These are phyloP conservation scores for Oenanthe javanica DNA, from an alignment of 140 eudicot species.

Conservation along the genomic window DNA sequence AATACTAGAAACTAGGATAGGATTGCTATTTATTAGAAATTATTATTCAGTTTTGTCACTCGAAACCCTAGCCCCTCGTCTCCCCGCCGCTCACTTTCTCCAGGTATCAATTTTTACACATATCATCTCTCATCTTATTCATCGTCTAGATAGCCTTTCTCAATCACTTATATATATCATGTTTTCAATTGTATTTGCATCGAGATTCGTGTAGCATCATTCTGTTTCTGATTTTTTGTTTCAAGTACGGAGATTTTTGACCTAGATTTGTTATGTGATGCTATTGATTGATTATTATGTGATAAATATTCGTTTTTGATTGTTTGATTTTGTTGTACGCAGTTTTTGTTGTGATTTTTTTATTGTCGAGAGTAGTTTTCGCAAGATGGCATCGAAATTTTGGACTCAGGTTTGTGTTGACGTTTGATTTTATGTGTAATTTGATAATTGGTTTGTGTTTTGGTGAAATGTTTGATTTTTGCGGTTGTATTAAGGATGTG, in stretches of 20 bases:
- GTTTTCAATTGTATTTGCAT: too few relatives aligned
- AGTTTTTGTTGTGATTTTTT: constrained; percentile 1
- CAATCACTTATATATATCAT: too few relatives aligned
- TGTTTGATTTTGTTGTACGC: background rate
- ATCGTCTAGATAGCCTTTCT: too few relatives aligned
- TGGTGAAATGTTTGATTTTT: background rate
- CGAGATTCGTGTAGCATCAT: too few relatives aligned
- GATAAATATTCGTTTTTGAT: background rate
- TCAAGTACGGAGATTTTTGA: background rate
- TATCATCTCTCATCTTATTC: background rate
- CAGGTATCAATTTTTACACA: background rate
- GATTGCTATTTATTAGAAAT: too few relatives aligned
- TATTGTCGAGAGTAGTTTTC: background rate
- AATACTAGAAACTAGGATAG: too few relatives aligned
- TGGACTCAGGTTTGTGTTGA: background rate
- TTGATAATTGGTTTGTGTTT: background rate
- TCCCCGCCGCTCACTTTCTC: background rate
- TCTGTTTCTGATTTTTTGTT: too few relatives aligned
- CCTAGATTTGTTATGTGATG: background rate
- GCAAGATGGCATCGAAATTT: background rate
- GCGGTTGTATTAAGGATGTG: background rate
- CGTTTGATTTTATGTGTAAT: background rate
- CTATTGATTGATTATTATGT: background rate
- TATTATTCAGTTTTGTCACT: too few relatives aligned
- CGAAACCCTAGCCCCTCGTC: background rate